Evolutionary conservation across 805 yeast species (phyloP), one percentile per base, ranked within the genome.

Genomic region (Myxozyma monticola): DNA sequence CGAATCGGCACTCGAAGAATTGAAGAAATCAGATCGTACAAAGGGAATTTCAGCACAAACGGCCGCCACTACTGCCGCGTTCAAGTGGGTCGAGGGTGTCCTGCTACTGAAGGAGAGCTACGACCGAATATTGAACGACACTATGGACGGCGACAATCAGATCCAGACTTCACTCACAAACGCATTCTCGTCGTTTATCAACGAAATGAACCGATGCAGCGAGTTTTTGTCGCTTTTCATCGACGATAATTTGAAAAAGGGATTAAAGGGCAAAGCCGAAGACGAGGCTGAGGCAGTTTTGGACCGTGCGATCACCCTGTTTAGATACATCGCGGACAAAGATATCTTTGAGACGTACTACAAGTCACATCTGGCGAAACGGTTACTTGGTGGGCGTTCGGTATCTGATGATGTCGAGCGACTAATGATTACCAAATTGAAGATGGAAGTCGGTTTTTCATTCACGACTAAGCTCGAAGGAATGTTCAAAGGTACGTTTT

Each of bases 261-360:
- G 74, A 33, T 66, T 76, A n/a, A 71, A 73, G 43, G 78, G 74
- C 36, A 72, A 73, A 56, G 63, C 75, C 22, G 71, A 77, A 55
- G 71, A 76, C 56, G 75, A 76, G 60, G 62, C 73, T 46, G 75
- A 75, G 71, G 61, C 73, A 60, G 15, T 79, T 7, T 68, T 88
- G 38, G 73, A 73, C 39, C 75, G 77, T 21, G 78, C 89, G 0
- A 75, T 86, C 15, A 67, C 74, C 20, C 75, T 90, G 31, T 81
- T 89, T 62, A 71, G 84, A 49, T 82, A 80, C 62, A 73, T 89
- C 39, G 76, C 79, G 50, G 96, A 90, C 60, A 90, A 88, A 63
- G 96, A 89, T 68, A 70, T 85, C 29, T 90, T 89, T 68, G 96
- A 88, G 64, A 83, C 78, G 30, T 82, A 85, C 54, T 89, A 88